Base-by-base conservation (phyloP, 495 filamentous ascomycete species). In the Cryomyces antarcticus region DNA sequence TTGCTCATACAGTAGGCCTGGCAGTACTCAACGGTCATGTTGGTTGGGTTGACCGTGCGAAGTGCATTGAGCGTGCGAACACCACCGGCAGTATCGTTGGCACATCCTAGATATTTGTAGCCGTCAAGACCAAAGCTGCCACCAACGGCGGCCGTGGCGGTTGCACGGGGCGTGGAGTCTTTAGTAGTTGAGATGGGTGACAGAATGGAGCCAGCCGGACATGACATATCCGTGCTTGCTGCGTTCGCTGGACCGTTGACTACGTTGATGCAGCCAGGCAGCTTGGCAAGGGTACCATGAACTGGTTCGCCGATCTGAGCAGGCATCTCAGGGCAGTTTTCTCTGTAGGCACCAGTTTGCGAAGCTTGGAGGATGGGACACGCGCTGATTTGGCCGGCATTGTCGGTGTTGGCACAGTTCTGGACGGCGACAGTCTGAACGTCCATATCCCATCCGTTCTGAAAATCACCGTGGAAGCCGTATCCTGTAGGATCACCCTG, bases 391-490 rank as follows among this genome's bases (percentile, higher is more conserved):
- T 42, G 35, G 30, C 52, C 49, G 29, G 30, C 28, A 11, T 41
- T 17, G 7, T 31, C 50, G 9, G 34, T 44, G 6, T 46, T 46
- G 36, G 28, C 38, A 37, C 52, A 52, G 12, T 46, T 43, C 7
- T 43, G 34, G 2, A 48, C 36, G 2, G 52, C 49, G 10, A 47
- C 39, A 7, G 46, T 42, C 30, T 42, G 47, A 9, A 55, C 49
- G 7, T 11, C 44, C 44, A 30, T 33, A 12, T 52, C 47, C 52
- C 52, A 55, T 37, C 52, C 52, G 31, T 55, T 55, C n/a, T 41
- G 44, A 42, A 55, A 55, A 35, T 55, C 52, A n/a, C 39, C 52
- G 37, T 55, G 50, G 28, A 55, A 55, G 11, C 52, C 52, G 38
- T 49, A 55, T 29, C 52, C 52, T 0, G 52, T 54, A 6, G 52